These are phyloP conservation scores for Pseudofabraea citricarpa DNA, from an alignment of 2,329 filamentous ascomycete genomes.

Conservation along the genomic window DNA sequence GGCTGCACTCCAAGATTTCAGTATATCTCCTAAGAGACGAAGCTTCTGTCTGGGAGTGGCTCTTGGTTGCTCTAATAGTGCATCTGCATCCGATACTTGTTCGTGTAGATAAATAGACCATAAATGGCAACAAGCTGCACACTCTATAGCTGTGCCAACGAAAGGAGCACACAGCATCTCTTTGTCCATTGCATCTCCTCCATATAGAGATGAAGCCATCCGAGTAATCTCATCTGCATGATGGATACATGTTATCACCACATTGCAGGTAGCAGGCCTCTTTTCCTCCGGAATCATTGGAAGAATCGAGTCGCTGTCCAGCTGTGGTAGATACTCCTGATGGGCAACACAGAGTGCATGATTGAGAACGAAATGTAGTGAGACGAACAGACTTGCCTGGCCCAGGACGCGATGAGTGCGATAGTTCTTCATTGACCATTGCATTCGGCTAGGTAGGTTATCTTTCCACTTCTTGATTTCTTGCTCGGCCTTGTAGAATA, in stretches of 20 bases:
- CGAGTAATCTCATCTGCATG: slow-evolving; percentile 1
- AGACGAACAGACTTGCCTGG: background rate
- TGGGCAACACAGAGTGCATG: slow-evolving; percentile 1
- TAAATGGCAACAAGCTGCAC: background rate
- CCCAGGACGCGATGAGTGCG: background rate
- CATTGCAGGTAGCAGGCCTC: background rate
- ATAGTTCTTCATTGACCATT: slow-evolving; percentile 1
- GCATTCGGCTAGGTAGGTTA: background rate
- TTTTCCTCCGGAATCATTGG: background rate
- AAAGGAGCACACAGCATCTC: background rate
- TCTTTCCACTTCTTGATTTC: background rate
- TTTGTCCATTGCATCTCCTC: background rate
- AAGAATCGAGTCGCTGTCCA: background rate
- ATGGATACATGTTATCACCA: background rate
- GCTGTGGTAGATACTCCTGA: background rate
- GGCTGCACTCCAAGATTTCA: background rate
- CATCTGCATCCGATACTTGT: background rate
- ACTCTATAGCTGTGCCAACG: background rate
- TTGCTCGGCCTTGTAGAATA: slow-evolving; percentile 1
- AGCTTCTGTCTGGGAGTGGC: background rate
- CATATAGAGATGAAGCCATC: background rate
- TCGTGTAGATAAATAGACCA: background rate
- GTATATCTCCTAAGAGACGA: background rate
- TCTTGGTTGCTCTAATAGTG: background rate
- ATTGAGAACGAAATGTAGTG: background rate